Evolutionary conservation across 2,329 filamentous ascomycete species (phyloP), one percentile per base, ranked within the genome.

Genomic region (Ophiostoma piceae): DNA sequence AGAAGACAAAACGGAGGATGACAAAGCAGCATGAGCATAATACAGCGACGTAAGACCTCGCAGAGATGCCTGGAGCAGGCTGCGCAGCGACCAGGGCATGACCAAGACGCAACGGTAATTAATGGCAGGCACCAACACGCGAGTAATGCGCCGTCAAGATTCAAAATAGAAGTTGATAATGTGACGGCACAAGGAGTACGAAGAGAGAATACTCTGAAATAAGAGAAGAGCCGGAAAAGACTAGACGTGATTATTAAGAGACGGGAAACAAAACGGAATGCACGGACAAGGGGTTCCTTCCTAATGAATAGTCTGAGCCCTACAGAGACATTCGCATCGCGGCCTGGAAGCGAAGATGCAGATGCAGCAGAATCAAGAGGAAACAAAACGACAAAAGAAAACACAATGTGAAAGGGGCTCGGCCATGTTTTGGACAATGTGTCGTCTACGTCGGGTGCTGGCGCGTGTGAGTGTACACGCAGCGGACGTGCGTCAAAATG

Each of bases 331-430:
- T n/a, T 47, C 43, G 43, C 43, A 47, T 47, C 43, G 19, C 43
- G 1, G 43, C 43, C 19, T 47, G 22, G 22, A 9, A 26, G 51
- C 35, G 16, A 26, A 62, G 14, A 62, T 1, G 26, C 11, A 16
- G 57, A 32, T 26, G 14, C 12, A 35, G 26, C 2, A 16, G 14
- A 32, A 29, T 16, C 22, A 62, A 26, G 22, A 22, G 54, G 39
- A 41, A 41, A 41, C 39, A 41, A 41, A 41, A 7, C 1, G 14
- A 26, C 26, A 19, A 32, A 32, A 62, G 26, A 32, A 32, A 16
- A 11, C 6, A 62, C 14, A 35, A 11, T n/a, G 51, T 57, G 54
- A 66, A 66, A 69, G 43, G 68, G 57, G 57, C 22, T 62, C 57
- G 57, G 57, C 26, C 26, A 26, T 32, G 57, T 62, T 62, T 62